A percentile compares a stretch with the other conserved stretches of the same genome.
Conservation (phyloP, 257 asterid species). For the Vinca minor region DNA sequence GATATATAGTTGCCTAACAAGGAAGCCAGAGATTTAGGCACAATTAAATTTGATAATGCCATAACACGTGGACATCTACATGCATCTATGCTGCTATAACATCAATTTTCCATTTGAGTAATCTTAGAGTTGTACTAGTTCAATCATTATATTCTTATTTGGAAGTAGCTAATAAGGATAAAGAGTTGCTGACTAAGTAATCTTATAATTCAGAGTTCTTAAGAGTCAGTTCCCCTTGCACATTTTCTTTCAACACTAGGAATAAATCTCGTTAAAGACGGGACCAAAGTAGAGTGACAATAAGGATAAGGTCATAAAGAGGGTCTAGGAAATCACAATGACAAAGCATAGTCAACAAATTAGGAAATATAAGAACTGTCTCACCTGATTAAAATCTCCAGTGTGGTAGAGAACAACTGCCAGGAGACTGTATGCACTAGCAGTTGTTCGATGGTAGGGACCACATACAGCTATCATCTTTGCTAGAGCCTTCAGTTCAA, state of each 20-base stretch:
- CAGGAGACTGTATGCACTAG: slow-evolving; percentile 96
- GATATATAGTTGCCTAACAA: slow-evolving; percentile 85
- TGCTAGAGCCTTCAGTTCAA: slow-evolving; percentile 69
- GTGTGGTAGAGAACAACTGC: slow-evolving; percentile 99
- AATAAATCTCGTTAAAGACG: background rate
- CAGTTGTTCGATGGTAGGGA: slow-evolving; percentile 92
- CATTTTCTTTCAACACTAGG: background rate
- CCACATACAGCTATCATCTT: slow-evolving; percentile 98
- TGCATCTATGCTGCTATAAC: background rate
- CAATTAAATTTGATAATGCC: slow-evolving; percentile 8
- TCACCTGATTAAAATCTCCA: slow-evolving; percentile 96
- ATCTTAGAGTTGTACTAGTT: background rate
- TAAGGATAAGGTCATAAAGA: background rate
- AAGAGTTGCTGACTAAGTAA: no score
- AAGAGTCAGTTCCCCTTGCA: background rate
- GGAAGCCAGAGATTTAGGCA: slow-evolving; percentile 11
- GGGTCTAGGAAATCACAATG: background rate
- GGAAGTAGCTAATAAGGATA: background rate
- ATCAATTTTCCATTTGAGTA: slow-evolving; percentile 1
- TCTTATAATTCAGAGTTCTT: no score
- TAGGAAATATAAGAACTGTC: background rate
- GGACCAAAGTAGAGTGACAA: background rate
- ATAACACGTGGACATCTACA: background rate
- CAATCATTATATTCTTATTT: background rate
- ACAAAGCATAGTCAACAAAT: slow-evolving; percentile 11